These are phyloP conservation scores for Kuraishia piskuri DNA, from an alignment of 805 yeast genomes.

Conservation along the genomic window DNA sequence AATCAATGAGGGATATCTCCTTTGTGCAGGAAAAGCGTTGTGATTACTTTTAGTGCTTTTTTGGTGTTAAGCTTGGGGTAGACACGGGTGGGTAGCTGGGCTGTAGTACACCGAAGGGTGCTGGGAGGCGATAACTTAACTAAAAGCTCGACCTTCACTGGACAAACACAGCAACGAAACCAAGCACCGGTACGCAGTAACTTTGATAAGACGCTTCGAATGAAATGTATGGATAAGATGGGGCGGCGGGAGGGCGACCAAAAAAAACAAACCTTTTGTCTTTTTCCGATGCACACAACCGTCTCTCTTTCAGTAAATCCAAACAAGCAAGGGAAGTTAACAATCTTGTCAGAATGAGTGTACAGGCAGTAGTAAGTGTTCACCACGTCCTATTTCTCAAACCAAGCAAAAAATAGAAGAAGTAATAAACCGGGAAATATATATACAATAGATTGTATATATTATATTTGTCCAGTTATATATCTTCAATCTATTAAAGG, in stretches of 20 bases:
- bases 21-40: conserved; percentile 4
- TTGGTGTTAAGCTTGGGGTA: neutral
- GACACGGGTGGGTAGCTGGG: neutral
- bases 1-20: conserved; percentile 4
- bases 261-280: neutral
- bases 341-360: neutral
- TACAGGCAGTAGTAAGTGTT: neutral
- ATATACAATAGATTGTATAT: no score
- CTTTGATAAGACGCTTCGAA: neutral
- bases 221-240: neutral
- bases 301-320: no score
- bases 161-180: conserved; percentile 1
- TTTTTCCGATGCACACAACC: no score
- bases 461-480: neutral
- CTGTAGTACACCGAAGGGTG: neutral
- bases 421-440: neutral
- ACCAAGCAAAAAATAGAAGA: neutral
- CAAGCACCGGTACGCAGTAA: neutral
- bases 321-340: neutral
- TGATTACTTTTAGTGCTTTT: conserved; percentile 1
- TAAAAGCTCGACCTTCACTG: conserved; percentile 27
- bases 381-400: neutral
- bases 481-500: neutral
- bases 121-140: conserved; percentile 29
- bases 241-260: neutral